phyloP scores from a whole-genome alignment of 2,329 filamentous ascomycete species.

The Penicillium aurantiogriseum region DNA sequence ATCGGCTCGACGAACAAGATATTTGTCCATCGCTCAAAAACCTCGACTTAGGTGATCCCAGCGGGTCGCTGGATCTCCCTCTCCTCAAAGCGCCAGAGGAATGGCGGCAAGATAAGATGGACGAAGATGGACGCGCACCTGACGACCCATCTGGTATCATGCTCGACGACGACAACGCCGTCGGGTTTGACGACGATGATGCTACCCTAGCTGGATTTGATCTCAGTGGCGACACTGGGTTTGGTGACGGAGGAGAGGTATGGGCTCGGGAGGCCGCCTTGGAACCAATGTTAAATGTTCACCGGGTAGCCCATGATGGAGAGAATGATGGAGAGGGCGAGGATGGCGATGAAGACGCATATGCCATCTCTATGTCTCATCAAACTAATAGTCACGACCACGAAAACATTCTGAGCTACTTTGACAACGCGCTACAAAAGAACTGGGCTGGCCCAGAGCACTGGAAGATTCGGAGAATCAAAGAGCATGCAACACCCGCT shows the following conservation, averaged over 20 bases:
- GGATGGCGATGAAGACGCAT: constrained; percentile 69
- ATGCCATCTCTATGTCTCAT: constrained; percentile 75
- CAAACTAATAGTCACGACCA: constrained; percentile 68
- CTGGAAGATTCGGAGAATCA: constrained; percentile 95
- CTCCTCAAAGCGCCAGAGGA: constrained; percentile 88
- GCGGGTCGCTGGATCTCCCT: constrained; percentile 81
- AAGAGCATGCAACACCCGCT: constrained; percentile 63
- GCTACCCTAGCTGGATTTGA: constrained; percentile 68
- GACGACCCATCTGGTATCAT: constrained; percentile 76
- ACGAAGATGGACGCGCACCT: constrained; percentile 52
- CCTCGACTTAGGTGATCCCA: constrained; percentile 85
- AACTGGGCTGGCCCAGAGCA: constrained; percentile 99
- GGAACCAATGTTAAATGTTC: constrained; percentile 80
- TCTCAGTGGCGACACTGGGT: constrained; percentile 68
- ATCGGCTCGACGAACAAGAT: constrained; percentile 76
- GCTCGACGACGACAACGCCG: constrained; percentile 80
- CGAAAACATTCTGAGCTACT: constrained; percentile 96
- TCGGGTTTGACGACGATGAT: constrained; percentile 80
- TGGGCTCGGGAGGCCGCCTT: constrained; percentile 90
- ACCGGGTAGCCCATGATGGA: constrained; percentile 53
- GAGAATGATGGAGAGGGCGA: constrained; percentile 53
- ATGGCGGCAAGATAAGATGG: constrained; percentile 68
- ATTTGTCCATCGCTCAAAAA: constrained; percentile 93
- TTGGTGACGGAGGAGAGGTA: constrained; percentile 92
- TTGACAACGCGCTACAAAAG: constrained; percentile 92